Evolutionary conservation across 495 filamentous ascomycete species (phyloP).

Genomic region (Penicillium soppii): DNA sequence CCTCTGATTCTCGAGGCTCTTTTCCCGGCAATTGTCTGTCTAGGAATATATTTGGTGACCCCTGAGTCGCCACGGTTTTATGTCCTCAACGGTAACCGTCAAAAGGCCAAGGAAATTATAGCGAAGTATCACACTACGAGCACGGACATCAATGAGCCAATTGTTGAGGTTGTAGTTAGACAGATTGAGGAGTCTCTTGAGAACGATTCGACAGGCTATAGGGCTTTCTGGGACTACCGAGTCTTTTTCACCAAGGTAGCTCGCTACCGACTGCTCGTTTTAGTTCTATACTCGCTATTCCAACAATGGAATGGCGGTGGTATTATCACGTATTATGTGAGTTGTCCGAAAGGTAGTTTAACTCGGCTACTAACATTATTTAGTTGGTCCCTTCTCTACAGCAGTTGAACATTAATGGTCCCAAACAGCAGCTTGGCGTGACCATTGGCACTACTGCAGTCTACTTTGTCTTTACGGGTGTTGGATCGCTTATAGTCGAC

Average conservation of each 20-base stretch:
- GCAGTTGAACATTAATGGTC: constrained; percentile 30
- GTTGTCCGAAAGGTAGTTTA: background rate
- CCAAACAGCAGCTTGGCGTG: constrained; percentile 35
- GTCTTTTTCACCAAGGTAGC: constrained; percentile 37
- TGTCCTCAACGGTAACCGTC: constrained; percentile 34
- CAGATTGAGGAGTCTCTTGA: constrained; percentile 44
- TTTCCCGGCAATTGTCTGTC: constrained; percentile 39
- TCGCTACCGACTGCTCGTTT: constrained; percentile 35
- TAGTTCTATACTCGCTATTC: constrained; percentile 42
- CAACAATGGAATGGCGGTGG: constrained; percentile 47
- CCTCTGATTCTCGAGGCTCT: constrained; percentile 38
- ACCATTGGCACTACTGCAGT: constrained; percentile 36
- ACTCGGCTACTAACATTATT: background rate
- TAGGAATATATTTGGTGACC: constrained; percentile 35
- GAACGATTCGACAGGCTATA: constrained; percentile 23
- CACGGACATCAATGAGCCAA: constrained; percentile 33
- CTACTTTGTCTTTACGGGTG: constrained; percentile 41
- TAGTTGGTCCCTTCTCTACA: constrained; percentile 39
- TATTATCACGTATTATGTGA: constrained; percentile 42
- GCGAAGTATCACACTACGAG: constrained; percentile 41
- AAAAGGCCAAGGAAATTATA: constrained; percentile 35
- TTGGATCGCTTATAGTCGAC: constrained; percentile 39
- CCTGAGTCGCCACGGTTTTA: constrained; percentile 45
- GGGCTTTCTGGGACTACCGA: constrained; percentile 37
- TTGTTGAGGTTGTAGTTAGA: constrained; percentile 36